Conservation (phyloP, 768 basidiomycete genomes). For the Mycena olivaceomarginata region DNA sequence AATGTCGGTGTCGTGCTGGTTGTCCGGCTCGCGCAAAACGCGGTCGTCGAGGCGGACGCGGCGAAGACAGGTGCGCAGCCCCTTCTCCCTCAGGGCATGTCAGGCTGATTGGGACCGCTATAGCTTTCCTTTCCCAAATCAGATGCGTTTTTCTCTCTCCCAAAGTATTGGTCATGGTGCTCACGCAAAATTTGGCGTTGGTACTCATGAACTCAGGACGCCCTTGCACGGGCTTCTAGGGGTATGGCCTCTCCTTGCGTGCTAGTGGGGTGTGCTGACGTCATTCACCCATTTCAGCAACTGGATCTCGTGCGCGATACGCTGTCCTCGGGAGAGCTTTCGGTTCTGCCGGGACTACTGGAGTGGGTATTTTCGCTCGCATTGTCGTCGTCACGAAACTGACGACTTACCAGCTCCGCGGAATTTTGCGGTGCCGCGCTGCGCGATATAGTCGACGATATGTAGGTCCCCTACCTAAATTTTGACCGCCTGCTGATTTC, state of each 20-base stretch:
- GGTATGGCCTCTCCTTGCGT: constrained; percentile 5
- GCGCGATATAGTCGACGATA: constrained; percentile 36
- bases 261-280: not conserved
- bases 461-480: constrained; percentile 18
- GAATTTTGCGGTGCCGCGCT: constrained; percentile 37
- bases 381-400: not conserved
- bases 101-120: too few species aligned
- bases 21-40: constrained; percentile 13
- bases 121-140: constrained; percentile 40
- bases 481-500: not conserved
- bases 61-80: constrained; percentile 30
- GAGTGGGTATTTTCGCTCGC: constrained; percentile 1
- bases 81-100: too few species aligned
- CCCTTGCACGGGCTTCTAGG: constrained; percentile 40
- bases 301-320: constrained; percentile 35
- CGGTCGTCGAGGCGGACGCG: constrained; percentile 37
- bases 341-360: constrained; percentile 13
- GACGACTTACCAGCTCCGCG: constrained; percentile 31
- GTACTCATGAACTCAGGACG: constrained; percentile 39
- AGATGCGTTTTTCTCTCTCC: constrained; percentile 30
- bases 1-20: constrained; percentile 36
- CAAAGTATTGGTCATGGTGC: not conserved
- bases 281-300: constrained; percentile 18
- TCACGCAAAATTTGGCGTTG: not conserved
- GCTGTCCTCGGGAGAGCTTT: constrained; percentile 21